Conservation (phyloP, 2,329 filamentous ascomycete genomes). For the Emergomyces orientalis region DNA sequence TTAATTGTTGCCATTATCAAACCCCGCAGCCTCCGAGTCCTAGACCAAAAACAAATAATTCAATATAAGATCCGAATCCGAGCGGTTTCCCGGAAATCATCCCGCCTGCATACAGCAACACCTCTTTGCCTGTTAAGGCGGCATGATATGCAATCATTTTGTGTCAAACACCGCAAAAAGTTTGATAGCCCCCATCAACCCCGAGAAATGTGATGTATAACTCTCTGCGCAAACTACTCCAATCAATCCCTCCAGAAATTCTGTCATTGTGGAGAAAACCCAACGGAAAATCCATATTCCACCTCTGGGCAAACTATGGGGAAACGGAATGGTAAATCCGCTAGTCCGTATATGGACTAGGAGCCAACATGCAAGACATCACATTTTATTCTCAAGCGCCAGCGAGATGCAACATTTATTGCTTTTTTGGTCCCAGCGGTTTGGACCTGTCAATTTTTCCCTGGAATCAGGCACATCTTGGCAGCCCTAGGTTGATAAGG, state of each 20-base stretch:
- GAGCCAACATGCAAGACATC: background rate
- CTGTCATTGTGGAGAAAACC: background rate
- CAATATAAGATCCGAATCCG: too few relatives aligned
- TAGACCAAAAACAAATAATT: too few relatives aligned
- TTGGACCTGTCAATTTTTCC: background rate
- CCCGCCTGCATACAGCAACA: too few relatives aligned
- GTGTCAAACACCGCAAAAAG: too few relatives aligned
- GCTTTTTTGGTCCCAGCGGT: background rate
- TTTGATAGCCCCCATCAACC: too few relatives aligned
- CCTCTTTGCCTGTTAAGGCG: too few relatives aligned
- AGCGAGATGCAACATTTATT: background rate
- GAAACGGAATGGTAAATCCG: background rate
- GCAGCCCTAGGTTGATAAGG: background rate
- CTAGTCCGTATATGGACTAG: background rate
- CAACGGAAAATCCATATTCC: background rate
- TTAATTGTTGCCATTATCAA: too few relatives aligned
- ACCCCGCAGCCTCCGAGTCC: too few relatives aligned
- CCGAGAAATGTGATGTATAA: too few relatives aligned
- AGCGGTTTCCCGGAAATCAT: too few relatives aligned
- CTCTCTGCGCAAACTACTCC: background rate
- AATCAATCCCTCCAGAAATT: background rate
- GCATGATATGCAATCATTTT: too few relatives aligned
- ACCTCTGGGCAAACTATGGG: background rate
- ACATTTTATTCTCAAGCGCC: background rate
- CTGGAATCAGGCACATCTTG: background rate